Conservation (phyloP, 2,329 filamentous ascomycete genomes). For the Sclerotinia sclerotiorum region DNA sequence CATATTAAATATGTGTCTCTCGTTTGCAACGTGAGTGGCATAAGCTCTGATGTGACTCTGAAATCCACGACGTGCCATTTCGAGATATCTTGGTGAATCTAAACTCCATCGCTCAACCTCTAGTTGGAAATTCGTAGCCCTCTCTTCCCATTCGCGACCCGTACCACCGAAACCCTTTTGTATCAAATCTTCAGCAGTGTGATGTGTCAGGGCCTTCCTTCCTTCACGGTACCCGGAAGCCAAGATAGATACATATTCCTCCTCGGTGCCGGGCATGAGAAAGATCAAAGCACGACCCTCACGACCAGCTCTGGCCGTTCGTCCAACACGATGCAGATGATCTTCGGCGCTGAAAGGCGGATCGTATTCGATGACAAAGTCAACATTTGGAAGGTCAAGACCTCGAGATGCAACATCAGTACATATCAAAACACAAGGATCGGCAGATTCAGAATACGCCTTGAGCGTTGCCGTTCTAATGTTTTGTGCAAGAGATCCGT, state of each 20-base stretch:
- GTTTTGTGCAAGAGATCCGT: constrained; percentile 86
- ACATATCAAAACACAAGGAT: constrained; percentile 81
- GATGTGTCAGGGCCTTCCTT: constrained; percentile 67
- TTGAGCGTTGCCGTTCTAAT: constrained; percentile 83
- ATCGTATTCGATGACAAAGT: constrained; percentile 94
- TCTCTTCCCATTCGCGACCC: constrained; percentile 60
- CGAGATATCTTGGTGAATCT: constrained; percentile 66
- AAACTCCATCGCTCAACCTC: constrained; percentile 65
- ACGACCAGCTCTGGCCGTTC: constrained; percentile 89
- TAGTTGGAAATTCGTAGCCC: constrained; percentile 67
- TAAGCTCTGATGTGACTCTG: constrained; percentile 93
- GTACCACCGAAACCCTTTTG: constrained; percentile 60
- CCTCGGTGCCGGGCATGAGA: constrained; percentile 85
- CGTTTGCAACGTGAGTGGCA: constrained; percentile 84
- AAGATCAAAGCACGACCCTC: constrained; percentile 86
- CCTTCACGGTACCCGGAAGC: constrained; percentile 43
- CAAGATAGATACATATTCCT: constrained; percentile 72
- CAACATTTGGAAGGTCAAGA: constrained; percentile 91
- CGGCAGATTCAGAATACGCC: constrained; percentile 71
- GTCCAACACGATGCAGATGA: constrained; percentile 90
- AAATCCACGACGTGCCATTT: constrained; percentile 80
- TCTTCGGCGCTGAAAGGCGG: constrained; percentile 91
- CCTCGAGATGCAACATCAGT: constrained; percentile 96
- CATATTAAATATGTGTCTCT: constrained; percentile 87
- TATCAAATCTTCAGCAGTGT: constrained; percentile 64